Conservation (phyloP, 2,329 filamentous ascomycete genomes). For the Aspergillus pseudotamarii region DNA sequence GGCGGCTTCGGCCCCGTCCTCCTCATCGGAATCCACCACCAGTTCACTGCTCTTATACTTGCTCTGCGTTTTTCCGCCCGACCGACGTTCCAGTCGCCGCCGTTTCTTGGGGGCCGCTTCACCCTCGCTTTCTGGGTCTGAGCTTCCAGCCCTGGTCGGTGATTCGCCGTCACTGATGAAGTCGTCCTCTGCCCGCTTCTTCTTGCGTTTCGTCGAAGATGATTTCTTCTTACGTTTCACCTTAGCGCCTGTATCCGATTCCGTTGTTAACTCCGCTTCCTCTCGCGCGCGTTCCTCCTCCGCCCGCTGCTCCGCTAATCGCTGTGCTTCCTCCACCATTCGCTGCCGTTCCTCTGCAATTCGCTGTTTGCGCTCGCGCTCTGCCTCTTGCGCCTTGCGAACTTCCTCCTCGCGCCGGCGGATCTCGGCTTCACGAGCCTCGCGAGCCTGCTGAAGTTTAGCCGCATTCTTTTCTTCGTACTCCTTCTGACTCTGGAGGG, state of each 20-base stretch:
- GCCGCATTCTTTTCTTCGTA: constrained; percentile 93
- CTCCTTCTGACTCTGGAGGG: constrained; percentile 79
- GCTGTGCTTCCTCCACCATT: constrained; percentile 75
- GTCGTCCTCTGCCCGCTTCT: constrained; percentile 53
- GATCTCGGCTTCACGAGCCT: constrained; percentile 78
- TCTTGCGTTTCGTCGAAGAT: constrained; percentile 59
- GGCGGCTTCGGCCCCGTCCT: constrained; percentile 57
- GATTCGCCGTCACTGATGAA: constrained; percentile 35
- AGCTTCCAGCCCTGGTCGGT: constrained; percentile 30
- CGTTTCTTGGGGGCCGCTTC: constrained; percentile 57
- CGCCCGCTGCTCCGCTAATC: constrained; percentile 69
- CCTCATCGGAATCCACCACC: constrained; percentile 71
- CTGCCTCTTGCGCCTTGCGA: constrained; percentile 66
- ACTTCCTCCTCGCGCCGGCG: constrained; percentile 76
- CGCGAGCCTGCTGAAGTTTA: constrained; percentile 79
- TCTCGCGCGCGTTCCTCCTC: constrained; percentile 70
- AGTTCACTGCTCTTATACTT: constrained; percentile 89
- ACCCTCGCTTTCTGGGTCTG: constrained; percentile 37
- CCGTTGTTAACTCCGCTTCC: constrained; percentile 79
- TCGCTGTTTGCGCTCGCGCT: constrained; percentile 74
- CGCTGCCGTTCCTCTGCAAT: constrained; percentile 83
- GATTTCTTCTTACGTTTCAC: constrained; percentile 72
- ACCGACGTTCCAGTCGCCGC: constrained; percentile 61
- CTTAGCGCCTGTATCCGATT: constrained; percentile 79
- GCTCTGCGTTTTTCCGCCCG: constrained; percentile 42